Base-by-base conservation (phyloP, 164 flowering plant genomes). In the Malania oleifera region DNA sequence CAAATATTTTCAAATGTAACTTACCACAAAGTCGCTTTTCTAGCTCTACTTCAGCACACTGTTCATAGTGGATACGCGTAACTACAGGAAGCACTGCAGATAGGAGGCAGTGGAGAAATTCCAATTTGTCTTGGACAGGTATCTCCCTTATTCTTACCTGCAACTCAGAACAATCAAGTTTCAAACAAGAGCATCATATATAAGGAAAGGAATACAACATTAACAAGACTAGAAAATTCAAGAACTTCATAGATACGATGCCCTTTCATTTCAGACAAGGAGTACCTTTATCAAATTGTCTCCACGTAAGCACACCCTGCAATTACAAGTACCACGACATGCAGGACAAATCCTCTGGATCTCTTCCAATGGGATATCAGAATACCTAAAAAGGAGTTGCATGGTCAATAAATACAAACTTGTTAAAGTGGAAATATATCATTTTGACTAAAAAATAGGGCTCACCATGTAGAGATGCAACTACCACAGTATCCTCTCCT, bases 41-140 rank as follows among this genome's bases (percentile, higher is more conserved):
- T 54, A 88, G 62, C 60, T 88, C 92, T 52, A 86, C 75, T 78
- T 93, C 99, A 61, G 65, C 72, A 63, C 84, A 78, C 68, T 93
- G 99, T 28, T 83, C 84, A 49, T 62, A 52, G 62, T 93, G 91
- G 64, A 93, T 84, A 63, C 64, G 83, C 73, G 83, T 83, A 59
- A 83, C 74, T 44, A 90, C 73, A 25, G 99, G 96, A 73, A 83
- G 95, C 67, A 93, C 96, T 8, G 96, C 76, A 51, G 95, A 90
- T 43, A 90, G 62, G 20, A 93, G 77, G 60, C 64, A 67, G 70
- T 84, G 74, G 37, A 85, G 86, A 78, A 86, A 80, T 60, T 80
- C 84, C 77, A 93, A 72, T 75, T 87, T 93, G 71, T 85, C 80
- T 41, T 74, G 73, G 19, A 73, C 77, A 46, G 92, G 78, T 62